These are phyloP conservation scores for Hansenula lynferdii DNA, from an alignment of 1,139 yeast genomes.

Conservation along the genomic window DNA sequence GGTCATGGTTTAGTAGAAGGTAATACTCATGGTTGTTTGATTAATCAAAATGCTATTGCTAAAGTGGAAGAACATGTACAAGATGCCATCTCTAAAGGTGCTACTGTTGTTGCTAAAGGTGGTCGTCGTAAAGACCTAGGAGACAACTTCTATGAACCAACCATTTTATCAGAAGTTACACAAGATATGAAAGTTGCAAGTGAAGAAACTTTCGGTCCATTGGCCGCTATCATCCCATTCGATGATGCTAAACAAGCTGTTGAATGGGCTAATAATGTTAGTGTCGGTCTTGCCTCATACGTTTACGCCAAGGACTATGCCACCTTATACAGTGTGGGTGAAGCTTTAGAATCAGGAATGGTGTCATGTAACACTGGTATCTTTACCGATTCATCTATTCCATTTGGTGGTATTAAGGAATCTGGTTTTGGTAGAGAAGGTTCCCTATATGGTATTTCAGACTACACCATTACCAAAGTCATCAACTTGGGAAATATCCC, in stretches of 20 bases:
- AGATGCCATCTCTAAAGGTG: slow-evolving; percentile 76
- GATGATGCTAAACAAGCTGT: slow-evolving; percentile 65
- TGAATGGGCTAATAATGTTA: slow-evolving; percentile 60
- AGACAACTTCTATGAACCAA: slow-evolving; percentile 69
- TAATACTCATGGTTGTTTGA: slow-evolving; percentile 79
- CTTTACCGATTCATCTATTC: slow-evolving; percentile 66
- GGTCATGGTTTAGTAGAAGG: slow-evolving; percentile 71
- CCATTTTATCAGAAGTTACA: slow-evolving; percentile 64
- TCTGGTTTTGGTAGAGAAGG: slow-evolving; percentile 86
- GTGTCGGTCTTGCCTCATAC: slow-evolving; percentile 77
- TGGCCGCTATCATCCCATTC: slow-evolving; percentile 73
- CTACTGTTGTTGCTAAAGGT: slow-evolving; percentile 62
- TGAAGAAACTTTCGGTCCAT: slow-evolving; percentile 91
- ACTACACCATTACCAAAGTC: slow-evolving; percentile 63
- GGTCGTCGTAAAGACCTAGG: slow-evolving; percentile 63
- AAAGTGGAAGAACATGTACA: slow-evolving; percentile 70
- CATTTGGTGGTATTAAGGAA: slow-evolving; percentile 79
- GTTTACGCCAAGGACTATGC: slow-evolving; percentile 63
- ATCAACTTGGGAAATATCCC: slow-evolving; percentile 40
- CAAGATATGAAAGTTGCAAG: slow-evolving; percentile 54
- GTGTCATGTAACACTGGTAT: slow-evolving; percentile 73
- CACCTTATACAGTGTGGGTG: slow-evolving; percentile 62
- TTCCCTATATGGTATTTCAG: slow-evolving; percentile 70
- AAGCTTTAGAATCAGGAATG: slow-evolving; percentile 76
- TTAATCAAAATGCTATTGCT: slow-evolving; percentile 57